Percentiles rank a stretch among this genome's conserved stretches.
These are phyloP conservation scores for Striga hermonthica DNA, from an alignment of 305 asterid genomes.

Conservation along the genomic window DNA sequence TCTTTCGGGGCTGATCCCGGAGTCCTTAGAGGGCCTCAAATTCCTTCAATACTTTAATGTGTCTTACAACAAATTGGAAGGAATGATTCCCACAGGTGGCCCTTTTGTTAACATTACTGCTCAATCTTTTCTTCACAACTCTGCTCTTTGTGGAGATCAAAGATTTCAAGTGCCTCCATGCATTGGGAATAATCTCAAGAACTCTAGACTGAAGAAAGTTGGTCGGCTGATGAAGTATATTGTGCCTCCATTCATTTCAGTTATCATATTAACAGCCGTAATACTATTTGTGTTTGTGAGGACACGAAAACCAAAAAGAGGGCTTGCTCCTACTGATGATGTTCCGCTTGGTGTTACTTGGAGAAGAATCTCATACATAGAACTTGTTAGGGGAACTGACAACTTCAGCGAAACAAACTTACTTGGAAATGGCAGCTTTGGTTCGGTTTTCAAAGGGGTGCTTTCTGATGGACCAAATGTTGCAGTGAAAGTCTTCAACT, in stretches of 20 bases:
- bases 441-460: too few species aligned
- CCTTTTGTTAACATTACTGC: slow-evolving; percentile 23
- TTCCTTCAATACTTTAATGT: too few species aligned
- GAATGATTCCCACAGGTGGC: slow-evolving; percentile 23
- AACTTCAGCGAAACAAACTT: slow-evolving; percentile 28
- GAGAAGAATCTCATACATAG: slow-evolving; percentile 36
- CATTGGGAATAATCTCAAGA: background rate
- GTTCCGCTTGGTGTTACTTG: background rate
- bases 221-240: slow-evolving; percentile 13
- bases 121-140: slow-evolving; percentile 17
- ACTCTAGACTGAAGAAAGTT: background rate
- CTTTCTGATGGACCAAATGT: too few species aligned
- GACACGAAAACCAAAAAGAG: background rate
- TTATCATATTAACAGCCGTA: background rate
- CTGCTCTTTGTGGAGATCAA: slow-evolving; percentile 26
- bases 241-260: background rate
- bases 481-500: too few species aligned
- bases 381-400: slow-evolving; percentile 34
- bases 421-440: too few species aligned
- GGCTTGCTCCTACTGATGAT: background rate
- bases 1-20: too few species aligned
- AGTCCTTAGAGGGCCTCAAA: too few species aligned
- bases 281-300: slow-evolving; percentile 1
- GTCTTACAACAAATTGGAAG: too few species aligned
- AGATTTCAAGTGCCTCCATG: slow-evolving; percentile 23